Conservation (phyloP, 2,329 filamentous ascomycete species). For the Plectosphaerella cucumerina region DNA sequence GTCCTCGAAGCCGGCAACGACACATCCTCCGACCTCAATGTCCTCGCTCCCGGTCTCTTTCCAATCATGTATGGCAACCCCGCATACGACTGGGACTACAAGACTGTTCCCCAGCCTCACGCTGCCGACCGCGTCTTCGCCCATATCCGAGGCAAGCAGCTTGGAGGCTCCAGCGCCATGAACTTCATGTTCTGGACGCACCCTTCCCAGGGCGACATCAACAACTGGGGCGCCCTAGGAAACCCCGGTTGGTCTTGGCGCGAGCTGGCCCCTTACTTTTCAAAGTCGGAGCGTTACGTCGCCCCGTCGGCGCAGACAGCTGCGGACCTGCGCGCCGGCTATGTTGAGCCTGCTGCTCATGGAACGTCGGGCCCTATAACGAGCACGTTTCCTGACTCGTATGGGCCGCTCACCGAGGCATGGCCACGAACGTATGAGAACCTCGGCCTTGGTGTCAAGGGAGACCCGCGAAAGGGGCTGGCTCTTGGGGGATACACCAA, state of each 20-base stretch:
- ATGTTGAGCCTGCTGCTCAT: conserved; percentile 3
- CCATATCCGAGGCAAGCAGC: conserved; percentile 15
- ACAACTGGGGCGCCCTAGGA: conserved; percentile 54
- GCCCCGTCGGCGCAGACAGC: conserved; percentile 1
- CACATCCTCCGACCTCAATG: conserved; percentile 8
- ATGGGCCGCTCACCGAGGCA: conserved; percentile 4
- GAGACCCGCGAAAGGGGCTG: conserved; percentile 15
- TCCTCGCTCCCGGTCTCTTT: conserved; percentile 13
- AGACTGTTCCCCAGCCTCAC: conserved; percentile 9
- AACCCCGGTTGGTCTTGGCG: conserved; percentile 57
- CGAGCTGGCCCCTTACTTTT: conserved; percentile 16
- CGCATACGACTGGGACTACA: conserved; percentile 16
- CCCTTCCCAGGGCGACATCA: conserved; percentile 42
- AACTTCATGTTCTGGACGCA: conserved; percentile 55
- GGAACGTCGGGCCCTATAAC: conserved; percentile 2
- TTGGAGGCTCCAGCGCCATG: conserved; percentile 60
- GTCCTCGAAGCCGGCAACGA: conserved; percentile 14
- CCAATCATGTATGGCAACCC: conserved; percentile 14
- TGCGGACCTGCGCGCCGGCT: conserved; percentile 1
- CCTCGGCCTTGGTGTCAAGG: conserved; percentile 10
- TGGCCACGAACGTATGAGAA: conserved; percentile 7
- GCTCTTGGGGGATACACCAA: conserved; percentile 6
- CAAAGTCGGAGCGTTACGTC: background rate
- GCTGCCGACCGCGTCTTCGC: conserved; percentile 7
- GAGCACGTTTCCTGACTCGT: conserved; percentile 3